Percentiles rank a stretch among this genome's conserved stretches.
Evolutionary conservation across 768 basidiomycete species (phyloP).

Genomic region (Suillus subaureus): DNA sequence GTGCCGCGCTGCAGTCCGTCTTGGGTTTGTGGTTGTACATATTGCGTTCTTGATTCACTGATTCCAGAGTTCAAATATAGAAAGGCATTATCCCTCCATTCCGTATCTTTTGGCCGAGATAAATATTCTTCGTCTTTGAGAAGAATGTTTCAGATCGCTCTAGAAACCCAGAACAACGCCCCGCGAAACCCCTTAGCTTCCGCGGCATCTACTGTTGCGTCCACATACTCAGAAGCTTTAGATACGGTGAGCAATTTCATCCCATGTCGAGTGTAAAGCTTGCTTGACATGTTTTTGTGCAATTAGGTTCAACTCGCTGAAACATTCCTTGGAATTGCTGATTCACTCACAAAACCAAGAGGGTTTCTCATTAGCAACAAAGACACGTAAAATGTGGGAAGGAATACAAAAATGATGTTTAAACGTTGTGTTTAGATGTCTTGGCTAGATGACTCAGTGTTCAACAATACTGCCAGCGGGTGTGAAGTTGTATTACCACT

Average conservation of each 20-base stretch:
- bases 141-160: constrained; percentile 57
- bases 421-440: neutral
- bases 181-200: constrained; percentile 42
- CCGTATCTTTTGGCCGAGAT: constrained; percentile 53
- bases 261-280: neutral
- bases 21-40: constrained; percentile 42
- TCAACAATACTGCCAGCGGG: neutral
- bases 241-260: constrained; percentile 44
- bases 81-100: constrained; percentile 57
- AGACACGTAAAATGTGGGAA: neutral
- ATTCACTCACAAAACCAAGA: constrained; percentile 57
- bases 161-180: constrained; percentile 45
- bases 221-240: constrained; percentile 51
- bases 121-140: constrained; percentile 31
- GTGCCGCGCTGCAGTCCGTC: constrained; percentile 42
- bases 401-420: neutral
- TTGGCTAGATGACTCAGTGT: neutral
- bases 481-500: neutral
- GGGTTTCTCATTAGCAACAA: constrained; percentile 43
- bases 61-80: constrained; percentile 29
- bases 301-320: constrained; percentile 53
- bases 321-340: constrained; percentile 59
- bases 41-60: neutral
- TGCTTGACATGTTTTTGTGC: neutral
- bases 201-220: constrained; percentile 35